Base-by-base conservation (phyloP, 2,329 filamentous ascomycete genomes). In the Beauveria medogensis region DNA sequence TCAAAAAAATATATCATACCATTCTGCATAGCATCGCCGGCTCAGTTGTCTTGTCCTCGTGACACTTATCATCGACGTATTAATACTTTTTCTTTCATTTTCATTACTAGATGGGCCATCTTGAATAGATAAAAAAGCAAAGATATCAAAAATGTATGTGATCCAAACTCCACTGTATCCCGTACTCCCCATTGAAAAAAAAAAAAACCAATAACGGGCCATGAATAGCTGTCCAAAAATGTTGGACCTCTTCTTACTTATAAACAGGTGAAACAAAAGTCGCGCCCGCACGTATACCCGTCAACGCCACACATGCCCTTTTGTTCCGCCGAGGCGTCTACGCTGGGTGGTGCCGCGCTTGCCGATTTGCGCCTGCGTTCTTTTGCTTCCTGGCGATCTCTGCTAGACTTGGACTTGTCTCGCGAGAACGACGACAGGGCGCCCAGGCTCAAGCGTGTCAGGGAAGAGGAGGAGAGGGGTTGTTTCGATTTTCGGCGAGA, bases 241-340 rank as follows among this genome's bases (percentile, higher is more conserved):
- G 12, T 1, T 26, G 6, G 43, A 6, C 28, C 3, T 54, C 12
- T 46, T 20, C 24, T 54, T 37, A 37, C 62, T 62, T 65, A 75
- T 62, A 82, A 72, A 66, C 84, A 86, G 10, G 74, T 76, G 65
- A 87, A 85, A 70, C 84, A 87, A 71, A 86, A 86, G 63, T 82
- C 78, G 59, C 80, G 75, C 3, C 78, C 78, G 63, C 84, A 87
- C 18, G 71, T 73, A 67, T 81, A 86, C 14, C 80, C 83, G 64
- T 78, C 77, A 64, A 80, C 72, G 3, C 84, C 84, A 62, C 84
- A 87, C 16, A 74, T 74, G 56, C 80, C 73, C 65, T 75, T 65
- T 16, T 78, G 77, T 83, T 44, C 48, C 16, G 40, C 20, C 5
- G n/a, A 5, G 9, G n/a, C 43, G 41, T 10, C 8, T 30, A 48